These are phyloP conservation scores for Mycena maculata DNA, from an alignment of 768 basidiomycete genomes.

Conservation along the genomic window DNA sequence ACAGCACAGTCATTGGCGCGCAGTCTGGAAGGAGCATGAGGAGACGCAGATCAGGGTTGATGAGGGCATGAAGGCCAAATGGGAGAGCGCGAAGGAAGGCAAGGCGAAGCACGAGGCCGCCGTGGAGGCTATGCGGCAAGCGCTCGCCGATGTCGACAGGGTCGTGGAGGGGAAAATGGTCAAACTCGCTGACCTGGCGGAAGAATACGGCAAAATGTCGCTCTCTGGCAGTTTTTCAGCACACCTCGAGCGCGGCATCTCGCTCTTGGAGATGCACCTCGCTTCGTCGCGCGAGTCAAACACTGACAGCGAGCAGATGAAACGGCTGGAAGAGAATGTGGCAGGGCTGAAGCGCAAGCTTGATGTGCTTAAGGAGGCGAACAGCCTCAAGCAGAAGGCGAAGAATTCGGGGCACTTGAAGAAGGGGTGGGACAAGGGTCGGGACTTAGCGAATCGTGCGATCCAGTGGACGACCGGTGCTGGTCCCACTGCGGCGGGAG, in stretches of 20 bases:
- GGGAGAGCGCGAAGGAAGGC: no score
- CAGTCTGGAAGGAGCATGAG: no score
- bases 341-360: background rate
- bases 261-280: constrained; percentile 15
- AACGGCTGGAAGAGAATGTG: background rate
- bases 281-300: background rate
- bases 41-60: no score
- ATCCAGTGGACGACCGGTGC: background rate
- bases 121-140: constrained; percentile 4
- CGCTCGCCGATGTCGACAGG: constrained; percentile 9
- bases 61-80: no score
- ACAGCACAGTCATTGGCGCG: no score
- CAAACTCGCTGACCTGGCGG: constrained; percentile 10
- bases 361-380: constrained; percentile 2
- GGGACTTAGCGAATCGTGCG: no score
- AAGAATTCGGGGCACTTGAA: background rate
- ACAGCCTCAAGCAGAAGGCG: background rate
- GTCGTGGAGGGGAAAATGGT: background rate
- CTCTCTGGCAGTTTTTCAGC: constrained; percentile 34
- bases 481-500: background rate
- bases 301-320: background rate
- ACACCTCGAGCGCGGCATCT: constrained; percentile 15
- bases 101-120: background rate
- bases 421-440: constrained; percentile 1
- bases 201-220: constrained; percentile 24